Base-by-base conservation (phyloP, 257 asterid species). In the Petrea volubilis region DNA sequence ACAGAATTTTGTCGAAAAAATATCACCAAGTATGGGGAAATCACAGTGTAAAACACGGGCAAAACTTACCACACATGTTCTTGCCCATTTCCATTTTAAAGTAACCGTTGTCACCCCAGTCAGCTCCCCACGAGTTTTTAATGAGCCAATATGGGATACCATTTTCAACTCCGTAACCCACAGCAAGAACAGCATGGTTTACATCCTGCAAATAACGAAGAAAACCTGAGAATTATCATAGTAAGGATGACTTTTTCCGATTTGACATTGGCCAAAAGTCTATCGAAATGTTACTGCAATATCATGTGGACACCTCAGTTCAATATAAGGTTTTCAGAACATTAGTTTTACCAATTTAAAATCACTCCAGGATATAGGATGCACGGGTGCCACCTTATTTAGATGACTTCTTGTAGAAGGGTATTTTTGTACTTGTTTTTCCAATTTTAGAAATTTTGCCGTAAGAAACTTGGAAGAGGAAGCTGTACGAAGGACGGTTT, bases 81-180 rank as follows among this genome's bases (percentile, higher is more conserved):
- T 88, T 93, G 72, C 96, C 99, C 92, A 85, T 73, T 86, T 90
- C 98, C 97, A 92, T 95, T 80, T 95, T 95, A 67, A 95, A 95
- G 83, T 92, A 95, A 7, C 98, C 98, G 1, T 86, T 20, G 78
- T 85, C 96, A 47, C 98, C 99, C 98, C 98, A 92, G 53, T 83
- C 84, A 58, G 84, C 87, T 81, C 98, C 99, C 99, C 99, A 92
- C 6, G 99, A 95, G 76, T 95, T 92, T 81, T 95, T 95, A 62
- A 95, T 87, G 68, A 95, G 92, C 98, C 98, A 92, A 50, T 92
- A 92, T 0, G 96, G 96, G 34, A 82, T 67, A 1, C 94, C 96
- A 46, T 87, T 74, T 82, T 92, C 99, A 36, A 92, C 85, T 64
- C 98, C 96, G 24, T 88, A 92, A 29, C 98, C 99, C 82, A 95